A percentile compares a stretch with the other conserved stretches of the same genome.
Conservation (phyloP, 116 monocot species). For the Dioscorea cayenensis region DNA sequence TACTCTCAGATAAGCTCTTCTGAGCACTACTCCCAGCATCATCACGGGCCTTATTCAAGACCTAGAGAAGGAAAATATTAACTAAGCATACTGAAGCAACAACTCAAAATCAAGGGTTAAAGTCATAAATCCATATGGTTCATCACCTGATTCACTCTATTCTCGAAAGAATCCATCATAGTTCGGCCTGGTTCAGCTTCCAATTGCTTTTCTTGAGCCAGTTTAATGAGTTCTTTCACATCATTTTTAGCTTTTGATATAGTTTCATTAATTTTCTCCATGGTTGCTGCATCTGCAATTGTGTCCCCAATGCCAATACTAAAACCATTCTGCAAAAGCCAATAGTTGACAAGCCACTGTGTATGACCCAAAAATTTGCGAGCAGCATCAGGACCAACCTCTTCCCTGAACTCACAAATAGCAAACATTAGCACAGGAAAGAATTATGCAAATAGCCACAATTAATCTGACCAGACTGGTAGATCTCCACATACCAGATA, state of each 20-base stretch:
- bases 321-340: conserved; percentile 92
- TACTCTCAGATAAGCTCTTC: conserved; percentile 95
- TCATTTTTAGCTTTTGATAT: conserved; percentile 90
- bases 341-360: conserved; percentile 99
- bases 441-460: background rate
- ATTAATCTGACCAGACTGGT: background rate
- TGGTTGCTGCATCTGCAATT: conserved; percentile 94
- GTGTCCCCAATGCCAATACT: conserved; percentile 99
- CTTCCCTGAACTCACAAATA: conserved; percentile 67
- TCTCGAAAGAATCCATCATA: conserved; percentile 98
- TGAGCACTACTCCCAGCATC: conserved; percentile 97
- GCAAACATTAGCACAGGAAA: background rate
- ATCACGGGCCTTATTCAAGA: conserved; percentile 99
- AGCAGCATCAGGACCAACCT: conserved; percentile 98
- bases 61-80: conserved; percentile 27
- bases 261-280: conserved; percentile 97
- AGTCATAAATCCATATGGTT: background rate
- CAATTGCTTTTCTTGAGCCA: conserved; percentile 74
- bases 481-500: conserved; percentile 56
- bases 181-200: conserved; percentile 95
- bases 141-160: conserved; percentile 88
- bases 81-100: conserved; percentile 3
- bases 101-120: background rate
- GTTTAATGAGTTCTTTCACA: conserved; percentile 89
- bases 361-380: conserved; percentile 95